Evolutionary conservation across 495 filamentous ascomycete genomes (phyloP).

Genomic region (Neurospora hispaniola): DNA sequence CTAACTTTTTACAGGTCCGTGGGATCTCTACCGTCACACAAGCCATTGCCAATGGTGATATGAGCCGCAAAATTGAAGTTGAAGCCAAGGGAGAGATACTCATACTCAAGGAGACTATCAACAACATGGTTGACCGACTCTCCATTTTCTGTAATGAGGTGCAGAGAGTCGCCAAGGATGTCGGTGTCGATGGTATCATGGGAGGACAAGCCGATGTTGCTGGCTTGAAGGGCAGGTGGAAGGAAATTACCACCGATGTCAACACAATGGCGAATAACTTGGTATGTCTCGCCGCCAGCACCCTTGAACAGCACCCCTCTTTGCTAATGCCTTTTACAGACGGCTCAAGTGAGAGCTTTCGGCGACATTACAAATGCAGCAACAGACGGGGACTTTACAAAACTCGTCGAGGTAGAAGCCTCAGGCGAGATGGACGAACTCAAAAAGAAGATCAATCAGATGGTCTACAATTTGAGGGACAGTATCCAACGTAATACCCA

Average conservation of each 20-base stretch:
- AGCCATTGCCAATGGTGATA: constrained; percentile 85
- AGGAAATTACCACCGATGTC: constrained; percentile 94
- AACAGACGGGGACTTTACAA: constrained; percentile 93
- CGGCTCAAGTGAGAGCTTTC: constrained; percentile 94
- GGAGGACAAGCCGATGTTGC: constrained; percentile 94
- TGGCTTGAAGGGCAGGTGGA: constrained; percentile 90
- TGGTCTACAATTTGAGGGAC: constrained; percentile 92
- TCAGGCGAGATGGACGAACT: constrained; percentile 99
- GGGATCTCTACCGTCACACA: constrained; percentile 96
- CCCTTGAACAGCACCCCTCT: not conserved
- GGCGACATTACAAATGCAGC: constrained; percentile 96
- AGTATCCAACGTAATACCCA: constrained; percentile 97
- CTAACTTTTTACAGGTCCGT: constrained; percentile 47
- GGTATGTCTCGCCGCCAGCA: constrained; percentile 20
- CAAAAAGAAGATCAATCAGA: constrained; percentile 98
- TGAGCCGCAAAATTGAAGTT: constrained; percentile 93
- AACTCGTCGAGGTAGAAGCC: constrained; percentile 94
- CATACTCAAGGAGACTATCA: constrained; percentile 92
- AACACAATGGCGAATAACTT: constrained; percentile 99
- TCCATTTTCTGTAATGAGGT: constrained; percentile 96
- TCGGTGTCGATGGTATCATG: constrained; percentile 98
- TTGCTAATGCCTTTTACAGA: constrained; percentile 31
- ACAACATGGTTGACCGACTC: constrained; percentile 96
- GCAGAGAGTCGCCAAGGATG: constrained; percentile 91
- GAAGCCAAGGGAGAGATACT: constrained; percentile 93